Percentiles rank a stretch among this genome's conserved stretches.
phyloP scores from a whole-genome alignment of 2,329 filamentous ascomycete species.

The Alternaria sp. region DNA sequence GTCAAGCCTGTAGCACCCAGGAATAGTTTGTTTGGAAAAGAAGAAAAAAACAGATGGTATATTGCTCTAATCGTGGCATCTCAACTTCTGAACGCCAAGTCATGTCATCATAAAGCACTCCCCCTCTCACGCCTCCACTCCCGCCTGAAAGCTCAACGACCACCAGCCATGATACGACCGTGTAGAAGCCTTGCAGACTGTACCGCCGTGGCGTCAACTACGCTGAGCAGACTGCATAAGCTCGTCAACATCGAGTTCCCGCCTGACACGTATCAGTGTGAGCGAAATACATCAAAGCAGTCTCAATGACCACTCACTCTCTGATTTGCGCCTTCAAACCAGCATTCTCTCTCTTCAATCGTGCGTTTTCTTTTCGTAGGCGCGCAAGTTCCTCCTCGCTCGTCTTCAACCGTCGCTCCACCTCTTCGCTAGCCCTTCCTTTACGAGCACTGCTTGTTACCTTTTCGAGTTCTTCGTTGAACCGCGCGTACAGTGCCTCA shows the following conservation, averaged over 20 bases:
- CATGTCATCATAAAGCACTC: conserved; percentile 18
- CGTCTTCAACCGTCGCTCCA: conserved; percentile 75
- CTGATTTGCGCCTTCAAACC: conserved; percentile 64
- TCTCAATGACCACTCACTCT: conserved; percentile 48
- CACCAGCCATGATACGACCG: background rate
- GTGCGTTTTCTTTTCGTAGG: conserved; percentile 84
- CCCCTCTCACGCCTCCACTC: background rate
- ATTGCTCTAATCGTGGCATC: conserved; percentile 20
- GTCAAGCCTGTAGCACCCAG: background rate
- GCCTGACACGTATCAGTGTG: background rate
- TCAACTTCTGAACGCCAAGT: conserved; percentile 20
- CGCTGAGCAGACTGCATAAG: conserved; percentile 14
- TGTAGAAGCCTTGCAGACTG: background rate
- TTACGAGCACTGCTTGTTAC: conserved; percentile 75
- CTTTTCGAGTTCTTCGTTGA: conserved; percentile 88
- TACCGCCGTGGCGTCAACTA: background rate
- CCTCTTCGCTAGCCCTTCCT: conserved; percentile 79
- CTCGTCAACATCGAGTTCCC: conserved; percentile 12
- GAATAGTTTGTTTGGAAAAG: conserved; percentile 2
- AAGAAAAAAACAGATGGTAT: conserved; percentile 32
- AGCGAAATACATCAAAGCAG: conserved; percentile 8
- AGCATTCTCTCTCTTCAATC: conserved; percentile 81
- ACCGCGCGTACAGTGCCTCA: conserved; percentile 87
- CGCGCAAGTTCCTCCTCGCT: conserved; percentile 78
- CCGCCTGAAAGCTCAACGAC: conserved; percentile 6